Conservation (phyloP, 768 basidiomycete genomes). For the Leccinum rimulosum region DNA sequence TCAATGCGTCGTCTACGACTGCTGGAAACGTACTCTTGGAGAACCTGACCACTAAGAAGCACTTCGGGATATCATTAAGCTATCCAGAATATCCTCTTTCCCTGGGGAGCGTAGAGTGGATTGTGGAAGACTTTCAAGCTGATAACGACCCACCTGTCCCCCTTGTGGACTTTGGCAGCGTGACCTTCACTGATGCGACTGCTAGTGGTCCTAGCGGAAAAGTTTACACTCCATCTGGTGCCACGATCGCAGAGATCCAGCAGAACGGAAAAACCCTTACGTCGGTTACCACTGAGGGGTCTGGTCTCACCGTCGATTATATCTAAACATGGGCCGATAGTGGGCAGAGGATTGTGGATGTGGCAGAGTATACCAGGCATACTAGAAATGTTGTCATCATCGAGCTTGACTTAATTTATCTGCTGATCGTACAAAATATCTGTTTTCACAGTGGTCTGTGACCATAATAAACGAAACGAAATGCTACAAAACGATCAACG, state of each 20-base stretch:
- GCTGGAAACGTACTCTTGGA: conserved; percentile 17
- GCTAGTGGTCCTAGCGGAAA: conserved; percentile 6
- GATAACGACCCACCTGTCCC: background rate
- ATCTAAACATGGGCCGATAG: background rate
- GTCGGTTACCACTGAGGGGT: conserved; percentile 2
- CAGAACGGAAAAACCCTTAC: conserved; percentile 13
- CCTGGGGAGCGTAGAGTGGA: conserved; percentile 22
- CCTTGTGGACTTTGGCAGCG: conserved; percentile 20
- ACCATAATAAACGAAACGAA: background rate
- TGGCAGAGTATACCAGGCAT: background rate
- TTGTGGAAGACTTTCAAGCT: conserved; percentile 20
- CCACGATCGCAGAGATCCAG: conserved; percentile 11
- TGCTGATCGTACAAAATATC: background rate
- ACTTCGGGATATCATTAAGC: conserved; percentile 2
- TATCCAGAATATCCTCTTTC: conserved; percentile 15
- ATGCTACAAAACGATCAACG: background rate
- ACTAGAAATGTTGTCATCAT: background rate
- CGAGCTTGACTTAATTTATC: background rate
- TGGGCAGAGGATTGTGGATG: background rate
- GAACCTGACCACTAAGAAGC: conserved; percentile 19
- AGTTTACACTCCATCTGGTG: conserved; percentile 10
- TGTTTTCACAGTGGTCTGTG: background rate
- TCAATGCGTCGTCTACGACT: conserved; percentile 18
- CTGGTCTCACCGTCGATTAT: conserved; percentile 7
- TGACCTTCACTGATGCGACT: conserved; percentile 13